These are phyloP conservation scores for Postia placenta DNA, from an alignment of 768 basidiomycete species.

Conservation along the genomic window DNA sequence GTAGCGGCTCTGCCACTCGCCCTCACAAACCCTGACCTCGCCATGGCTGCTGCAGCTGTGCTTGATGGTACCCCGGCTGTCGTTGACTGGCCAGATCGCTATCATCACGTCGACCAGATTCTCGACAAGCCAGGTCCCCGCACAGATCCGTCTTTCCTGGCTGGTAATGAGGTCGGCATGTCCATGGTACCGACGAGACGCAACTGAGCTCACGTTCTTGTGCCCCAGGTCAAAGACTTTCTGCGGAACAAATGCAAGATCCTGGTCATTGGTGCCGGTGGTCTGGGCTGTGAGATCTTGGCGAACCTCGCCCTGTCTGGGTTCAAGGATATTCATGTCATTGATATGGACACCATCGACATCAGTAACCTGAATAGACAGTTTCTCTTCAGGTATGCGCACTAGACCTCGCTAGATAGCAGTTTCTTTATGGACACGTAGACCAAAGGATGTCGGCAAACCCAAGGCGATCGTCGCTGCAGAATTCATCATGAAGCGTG, in stretches of 20 bases:
- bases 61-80: slow-evolving; percentile 30
- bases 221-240: slow-evolving; percentile 75
- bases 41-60: slow-evolving; percentile 9
- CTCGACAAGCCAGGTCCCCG: slow-evolving; percentile 84
- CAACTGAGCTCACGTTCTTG: too few relatives aligned
- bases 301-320: slow-evolving; percentile 94
- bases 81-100: slow-evolving; percentile 55
- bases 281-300: slow-evolving; percentile 95
- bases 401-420: too few relatives aligned
- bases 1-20: background rate
- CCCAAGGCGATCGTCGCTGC: slow-evolving; percentile 94
- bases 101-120: slow-evolving; percentile 81
- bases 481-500: slow-evolving; percentile 94
- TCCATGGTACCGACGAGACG: background rate
- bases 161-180: slow-evolving; percentile 69
- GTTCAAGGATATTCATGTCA: slow-evolving; percentile 98
- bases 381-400: slow-evolving; percentile 85
- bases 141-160: slow-evolving; percentile 76
- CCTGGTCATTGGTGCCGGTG: slow-evolving; percentile 96
- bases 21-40: background rate
- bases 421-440: too few relatives aligned
- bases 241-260: slow-evolving; percentile 82
- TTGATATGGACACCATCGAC: slow-evolving; percentile 99
- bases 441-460: slow-evolving; percentile 86
- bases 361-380: slow-evolving; percentile 98